Percentiles rank a stretch among this genome's conserved stretches.
phyloP scores from a whole-genome alignment of 495 filamentous ascomycete species.

The Clohesyomyces aquaticus region DNA sequence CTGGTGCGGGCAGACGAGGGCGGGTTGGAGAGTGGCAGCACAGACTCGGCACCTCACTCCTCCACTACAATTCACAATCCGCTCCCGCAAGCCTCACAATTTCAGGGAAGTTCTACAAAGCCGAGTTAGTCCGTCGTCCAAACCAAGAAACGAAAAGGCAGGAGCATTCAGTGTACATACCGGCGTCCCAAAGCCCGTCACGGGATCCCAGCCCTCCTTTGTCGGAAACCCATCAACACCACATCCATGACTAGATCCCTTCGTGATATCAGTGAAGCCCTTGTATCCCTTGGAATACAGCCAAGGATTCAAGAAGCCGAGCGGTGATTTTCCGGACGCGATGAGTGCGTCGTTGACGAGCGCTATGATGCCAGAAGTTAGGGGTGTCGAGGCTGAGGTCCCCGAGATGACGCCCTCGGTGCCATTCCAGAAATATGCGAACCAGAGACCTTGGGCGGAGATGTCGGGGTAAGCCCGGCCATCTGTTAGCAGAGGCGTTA shows the following conservation, averaged over 20 bases:
- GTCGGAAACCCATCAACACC: constrained; percentile 44
- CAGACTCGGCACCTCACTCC: not conserved
- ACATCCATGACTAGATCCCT: constrained; percentile 43
- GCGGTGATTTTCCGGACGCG: constrained; percentile 39
- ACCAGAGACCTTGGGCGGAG: constrained; percentile 45
- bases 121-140: no score
- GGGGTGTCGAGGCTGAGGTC: constrained; percentile 46
- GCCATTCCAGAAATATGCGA: constrained; percentile 44
- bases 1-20: no score
- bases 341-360: constrained; percentile 49
- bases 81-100: constrained; percentile 21
- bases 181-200: constrained; percentile 47
- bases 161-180: no score
- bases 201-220: constrained; percentile 46
- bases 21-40: not conserved
- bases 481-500: constrained; percentile 10
- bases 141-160: no score
- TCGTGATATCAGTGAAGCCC: constrained; percentile 47
- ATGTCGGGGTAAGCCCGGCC: constrained; percentile 49
- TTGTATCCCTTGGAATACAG: constrained; percentile 44
- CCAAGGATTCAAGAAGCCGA: constrained; percentile 52
- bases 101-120: constrained; percentile 18
- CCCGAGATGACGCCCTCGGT: constrained; percentile 43
- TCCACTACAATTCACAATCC: constrained; percentile 4
- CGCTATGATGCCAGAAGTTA: constrained; percentile 43